Conservation (phyloP, 768 basidiomycete species). For the Mycena vulgaris region DNA sequence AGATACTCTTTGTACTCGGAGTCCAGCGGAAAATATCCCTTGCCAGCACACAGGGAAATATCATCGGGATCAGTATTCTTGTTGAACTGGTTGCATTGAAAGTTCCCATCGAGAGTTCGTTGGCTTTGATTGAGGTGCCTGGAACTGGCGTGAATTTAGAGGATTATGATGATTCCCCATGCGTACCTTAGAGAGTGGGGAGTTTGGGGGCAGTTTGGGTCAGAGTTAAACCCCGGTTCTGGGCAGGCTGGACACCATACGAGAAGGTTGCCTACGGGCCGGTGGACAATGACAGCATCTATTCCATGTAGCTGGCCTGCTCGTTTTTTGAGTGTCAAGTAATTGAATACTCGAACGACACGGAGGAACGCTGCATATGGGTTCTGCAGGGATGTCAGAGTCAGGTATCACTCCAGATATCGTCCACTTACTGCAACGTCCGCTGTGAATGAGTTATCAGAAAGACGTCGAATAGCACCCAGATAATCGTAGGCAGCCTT, state of each 20-base stretch:
- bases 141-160: no score
- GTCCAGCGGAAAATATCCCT: slow-evolving; percentile 33
- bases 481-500: slow-evolving; percentile 45
- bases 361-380: slow-evolving; percentile 34
- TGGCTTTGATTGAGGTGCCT: slow-evolving; percentile 38
- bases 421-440: slow-evolving; percentile 37
- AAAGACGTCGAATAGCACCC: slow-evolving; percentile 41
- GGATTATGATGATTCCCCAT: no score
- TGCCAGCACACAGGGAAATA: no score
- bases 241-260: slow-evolving; percentile 43
- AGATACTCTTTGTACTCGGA: slow-evolving; percentile 35
- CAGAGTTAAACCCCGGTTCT: slow-evolving; percentile 38
- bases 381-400: slow-evolving; percentile 40
- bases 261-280: slow-evolving; percentile 33
- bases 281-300: slow-evolving; percentile 35
- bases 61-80: no score
- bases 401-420: background rate
- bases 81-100: no score
- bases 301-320: slow-evolving; percentile 46
- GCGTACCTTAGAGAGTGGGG: slow-evolving; percentile 35
- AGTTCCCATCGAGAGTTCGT: slow-evolving; percentile 38
- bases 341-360: slow-evolving; percentile 43
- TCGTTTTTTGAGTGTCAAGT: slow-evolving; percentile 31
- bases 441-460: slow-evolving; percentile 40
- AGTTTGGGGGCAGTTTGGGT: slow-evolving; percentile 31